Percentiles rank a stretch among this genome's conserved stretches.
phyloP scores from a whole-genome alignment of 768 basidiomycete species.

The Agaricus bisporus region DNA sequence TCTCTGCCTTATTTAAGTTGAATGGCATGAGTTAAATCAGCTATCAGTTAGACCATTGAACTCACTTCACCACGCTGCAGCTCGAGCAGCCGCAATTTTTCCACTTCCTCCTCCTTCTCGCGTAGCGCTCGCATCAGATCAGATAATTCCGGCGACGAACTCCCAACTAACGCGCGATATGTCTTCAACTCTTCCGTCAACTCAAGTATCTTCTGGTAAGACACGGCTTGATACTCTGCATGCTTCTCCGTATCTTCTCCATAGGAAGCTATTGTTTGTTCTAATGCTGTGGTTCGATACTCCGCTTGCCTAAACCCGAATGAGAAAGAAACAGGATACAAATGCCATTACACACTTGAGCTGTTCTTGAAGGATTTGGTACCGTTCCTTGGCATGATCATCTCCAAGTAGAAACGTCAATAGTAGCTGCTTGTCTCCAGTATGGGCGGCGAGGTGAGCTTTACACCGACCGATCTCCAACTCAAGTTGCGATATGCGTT shows the following conservation, averaged over 20 bases:
- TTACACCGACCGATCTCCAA: conserved; percentile 73
- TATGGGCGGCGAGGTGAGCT: conserved; percentile 68
- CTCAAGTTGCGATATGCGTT: conserved; percentile 63
- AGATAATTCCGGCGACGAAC: conserved; percentile 42
- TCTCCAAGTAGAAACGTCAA: conserved; percentile 58
- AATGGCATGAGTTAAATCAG: neutral
- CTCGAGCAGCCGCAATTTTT: conserved; percentile 53
- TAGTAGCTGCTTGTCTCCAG: conserved; percentile 67
- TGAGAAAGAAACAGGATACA: conserved; percentile 12
- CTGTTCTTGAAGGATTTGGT: conserved; percentile 44
- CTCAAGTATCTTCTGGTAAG: conserved; percentile 41
- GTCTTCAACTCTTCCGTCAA: conserved; percentile 43
- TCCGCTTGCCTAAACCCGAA: conserved; percentile 42
- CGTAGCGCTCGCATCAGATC: conserved; percentile 50
- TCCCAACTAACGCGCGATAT: conserved; percentile 62
- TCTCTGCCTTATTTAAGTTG: conserved; percentile 47
- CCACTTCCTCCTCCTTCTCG: conserved; percentile 63
- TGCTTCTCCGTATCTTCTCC: conserved; percentile 42
- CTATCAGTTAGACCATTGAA: neutral
- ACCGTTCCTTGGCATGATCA: conserved; percentile 42
- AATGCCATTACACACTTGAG: conserved; percentile 40
- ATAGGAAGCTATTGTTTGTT: conserved; percentile 43
- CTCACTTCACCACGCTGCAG: conserved; percentile 61
- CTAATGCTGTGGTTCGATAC: conserved; percentile 40
- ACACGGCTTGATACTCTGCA: conserved; percentile 43